Evolutionary conservation across 2,329 filamentous ascomycete genomes (phyloP).

Genomic region (Colletotrichum sp.): DNA sequence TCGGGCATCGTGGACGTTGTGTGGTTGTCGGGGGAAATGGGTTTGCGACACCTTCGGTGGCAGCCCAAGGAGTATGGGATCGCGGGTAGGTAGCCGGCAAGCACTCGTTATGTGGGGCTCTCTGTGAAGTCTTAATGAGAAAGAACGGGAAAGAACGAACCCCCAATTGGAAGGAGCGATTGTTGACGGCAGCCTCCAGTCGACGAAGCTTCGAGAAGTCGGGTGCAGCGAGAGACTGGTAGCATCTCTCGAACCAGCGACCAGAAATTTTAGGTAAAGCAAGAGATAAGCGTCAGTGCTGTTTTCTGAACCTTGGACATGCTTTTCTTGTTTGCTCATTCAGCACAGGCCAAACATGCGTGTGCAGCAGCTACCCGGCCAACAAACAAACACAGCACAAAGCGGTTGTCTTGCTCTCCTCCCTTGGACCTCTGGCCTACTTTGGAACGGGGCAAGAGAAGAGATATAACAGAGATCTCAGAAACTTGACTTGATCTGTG

Average conservation of each 20-base stretch:
- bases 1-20: neutral
- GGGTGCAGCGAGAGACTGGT: neutral
- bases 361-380: neutral
- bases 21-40: neutral
- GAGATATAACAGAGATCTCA: too few relatives aligned
- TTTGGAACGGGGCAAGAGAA: too few relatives aligned
- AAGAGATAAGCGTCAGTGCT: neutral
- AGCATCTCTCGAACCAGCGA: neutral
- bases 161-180: too few relatives aligned
- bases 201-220: neutral
- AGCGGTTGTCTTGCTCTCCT: neutral
- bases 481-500: neutral
- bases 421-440: too few relatives aligned
- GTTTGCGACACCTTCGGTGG: neutral
- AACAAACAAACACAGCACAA: neutral
- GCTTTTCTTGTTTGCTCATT: neutral
- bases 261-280: rapidly evolving
- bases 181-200: neutral
- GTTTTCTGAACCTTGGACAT: rapidly evolving
- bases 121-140: too few relatives aligned
- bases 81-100: neutral
- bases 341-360: neutral
- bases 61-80: neutral
- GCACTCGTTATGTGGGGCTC: rapidly evolving
- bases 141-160: too few relatives aligned